These are phyloP conservation scores for Didymella pinodella DNA, from an alignment of 2,329 filamentous ascomycete genomes.

Conservation along the genomic window DNA sequence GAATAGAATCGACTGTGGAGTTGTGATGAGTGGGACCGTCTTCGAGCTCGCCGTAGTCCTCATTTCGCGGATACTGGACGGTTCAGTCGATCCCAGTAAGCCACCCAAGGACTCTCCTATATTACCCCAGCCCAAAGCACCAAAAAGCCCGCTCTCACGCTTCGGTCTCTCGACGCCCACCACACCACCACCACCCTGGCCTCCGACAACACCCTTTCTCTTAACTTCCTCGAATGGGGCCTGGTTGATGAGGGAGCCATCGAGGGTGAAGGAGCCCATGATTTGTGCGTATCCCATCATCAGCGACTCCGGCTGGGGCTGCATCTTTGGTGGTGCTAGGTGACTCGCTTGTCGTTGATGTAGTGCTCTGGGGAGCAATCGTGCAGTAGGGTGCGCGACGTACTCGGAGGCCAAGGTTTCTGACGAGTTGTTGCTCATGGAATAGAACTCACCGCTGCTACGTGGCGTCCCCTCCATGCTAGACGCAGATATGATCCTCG, in stretches of 20 bases:
- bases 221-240: constrained; percentile 95
- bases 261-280: constrained; percentile 88
- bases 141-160: constrained; percentile 79
- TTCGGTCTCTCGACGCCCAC: constrained; percentile 80
- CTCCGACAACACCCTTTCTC: constrained; percentile 86
- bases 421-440: constrained; percentile 90
- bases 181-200: constrained; percentile 82
- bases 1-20: constrained; percentile 93
- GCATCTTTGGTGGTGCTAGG: constrained; percentile 42
- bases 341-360: constrained; percentile 45
- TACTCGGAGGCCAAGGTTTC: constrained; percentile 95
- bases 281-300: constrained; percentile 99
- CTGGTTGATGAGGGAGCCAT: constrained; percentile 89
- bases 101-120: constrained; percentile 89
- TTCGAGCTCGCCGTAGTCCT: constrained; percentile 84
- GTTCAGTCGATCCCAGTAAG: constrained; percentile 82
- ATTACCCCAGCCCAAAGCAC: constrained; percentile 85
- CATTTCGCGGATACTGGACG: constrained; percentile 96
- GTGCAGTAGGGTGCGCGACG: constrained; percentile 58
- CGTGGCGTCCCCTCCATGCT: constrained; percentile 80
- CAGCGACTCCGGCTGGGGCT: constrained; percentile 72
- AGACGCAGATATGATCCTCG: constrained; percentile 77
- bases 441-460: constrained; percentile 94
- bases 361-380: constrained; percentile 55
- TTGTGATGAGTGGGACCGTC: constrained; percentile 89